Base-by-base conservation (phyloP, 2,329 filamentous ascomycete species). In the Mariannaea sp. region DNA sequence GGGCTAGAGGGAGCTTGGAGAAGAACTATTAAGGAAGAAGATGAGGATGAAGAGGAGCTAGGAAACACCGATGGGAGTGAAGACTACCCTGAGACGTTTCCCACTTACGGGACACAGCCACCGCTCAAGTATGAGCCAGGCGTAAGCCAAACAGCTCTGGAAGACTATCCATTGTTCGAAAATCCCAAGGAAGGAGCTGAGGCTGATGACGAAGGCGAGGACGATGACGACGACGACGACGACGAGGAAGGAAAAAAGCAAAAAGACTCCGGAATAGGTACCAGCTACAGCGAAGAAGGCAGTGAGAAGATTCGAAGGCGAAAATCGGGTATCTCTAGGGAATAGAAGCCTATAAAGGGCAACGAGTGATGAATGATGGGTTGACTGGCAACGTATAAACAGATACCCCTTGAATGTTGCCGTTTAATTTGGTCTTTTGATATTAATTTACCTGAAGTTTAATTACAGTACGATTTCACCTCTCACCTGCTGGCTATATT, bases 211-310 rank as follows among this genome's bases (percentile, higher is more conserved):
- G 78, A 80, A 55, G 73, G 67, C 12, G 71, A 73, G 13, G 60
- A 71, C 22, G 71, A 74, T n/a, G 69, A 66, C 10, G 71, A 69
- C 9, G 49, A 40, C 4, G 24, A 53, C 7, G 68, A 66, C n/a
- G 71, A 71, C 7, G 53, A 57, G 2, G 53, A 64, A 42, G 40
- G 30, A 29, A 60, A 61, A 22, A 67, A 53, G 27, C 5, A 32
- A 12, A 71, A 71, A 7, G 78, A 80, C 60, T 79, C 75, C 14
- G 81, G 81, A 1, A 66, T 80, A 51, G 82, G 82, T 3, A 85
- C 82, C 20, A 83, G 81, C 56, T 79, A 73, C 54, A 76, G 74
- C 55, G 75, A 77, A 33, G 71, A 67, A 29, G 69, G 70, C 2
- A 60, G 62, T 12, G 61, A 61, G 9, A 68, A 60, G 19, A 54